Base-by-base conservation (phyloP, 768 basidiomycete species). In the Tricholoma terreum region DNA sequence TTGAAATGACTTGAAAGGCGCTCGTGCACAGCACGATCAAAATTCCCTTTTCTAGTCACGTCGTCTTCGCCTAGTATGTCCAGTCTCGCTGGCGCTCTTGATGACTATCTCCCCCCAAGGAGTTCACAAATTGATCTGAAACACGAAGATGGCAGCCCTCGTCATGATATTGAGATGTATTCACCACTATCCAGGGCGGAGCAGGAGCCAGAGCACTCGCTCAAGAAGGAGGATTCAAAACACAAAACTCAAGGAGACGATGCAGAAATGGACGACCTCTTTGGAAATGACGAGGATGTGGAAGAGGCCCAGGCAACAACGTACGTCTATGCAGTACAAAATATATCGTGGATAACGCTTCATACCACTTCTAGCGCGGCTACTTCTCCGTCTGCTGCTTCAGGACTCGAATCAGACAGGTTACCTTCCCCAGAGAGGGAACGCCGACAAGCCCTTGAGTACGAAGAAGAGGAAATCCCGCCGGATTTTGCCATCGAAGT, bases 381-480 rank as follows among this genome's bases (percentile, higher is more conserved):
- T 48, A 67, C 73, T 59, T 78, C 80, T 31, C 79, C 82, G 27
- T 76, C 76, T 49, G 72, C 74, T 31, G 24, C 27, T 49, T 86
- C 85, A 42, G 81, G 71, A 11, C 78, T 75, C 27, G 82, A 79
- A n/a, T 85, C 82, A n/a, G 92, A 90, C 58, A 72, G 77, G 52
- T 76, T 84, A 15, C 73, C 91, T 31, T 83, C 89, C 45, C 79
- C 76, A 27, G 80, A 82, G 82, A 62, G 78, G 71, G 69, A 89
- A 80, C 73, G 80, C 40, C 78, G 92, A 61, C 84, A 83, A 64
- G 85, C 84, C 1, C 69, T 94, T 61, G 92, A 94, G 71, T 94
- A 94, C 67, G 83, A 80, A 63, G 92, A 93, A 69, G 89, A 90
- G 27, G 88, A 90, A 10, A 80, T 81, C 59, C 81, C 85, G 4